phyloP scores from a whole-genome alignment of 2,329 filamentous ascomycete genomes.

The Pseudocercospora cruenta region DNA sequence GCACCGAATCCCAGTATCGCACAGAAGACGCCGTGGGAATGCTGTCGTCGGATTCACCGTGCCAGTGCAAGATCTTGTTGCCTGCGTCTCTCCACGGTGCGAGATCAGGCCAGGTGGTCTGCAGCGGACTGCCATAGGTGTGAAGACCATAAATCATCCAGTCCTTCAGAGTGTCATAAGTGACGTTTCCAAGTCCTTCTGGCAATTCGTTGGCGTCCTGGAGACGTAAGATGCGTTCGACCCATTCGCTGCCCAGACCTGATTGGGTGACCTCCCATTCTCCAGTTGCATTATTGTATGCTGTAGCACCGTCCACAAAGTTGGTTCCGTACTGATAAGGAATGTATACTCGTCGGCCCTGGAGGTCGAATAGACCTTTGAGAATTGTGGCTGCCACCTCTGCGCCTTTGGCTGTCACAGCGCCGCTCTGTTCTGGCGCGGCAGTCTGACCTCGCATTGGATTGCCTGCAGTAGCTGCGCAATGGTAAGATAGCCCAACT shows the following conservation, averaged over 20 bases:
- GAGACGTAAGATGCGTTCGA: conserved; percentile 49
- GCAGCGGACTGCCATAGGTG: conserved; percentile 55
- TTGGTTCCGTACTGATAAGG: conserved; percentile 38
- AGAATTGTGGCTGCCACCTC: conserved; percentile 42
- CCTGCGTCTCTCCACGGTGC: conserved; percentile 54
- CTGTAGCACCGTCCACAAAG: conserved; percentile 42
- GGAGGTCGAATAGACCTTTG: conserved; percentile 46
- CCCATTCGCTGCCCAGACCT: conserved; percentile 45
- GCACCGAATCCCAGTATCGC: conserved; percentile 60
- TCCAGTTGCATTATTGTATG: conserved; percentile 40
- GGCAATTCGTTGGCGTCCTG: conserved; percentile 37
- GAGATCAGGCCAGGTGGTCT: conserved; percentile 59
- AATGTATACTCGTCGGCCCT: conserved; percentile 48
- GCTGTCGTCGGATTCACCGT: conserved; percentile 60
- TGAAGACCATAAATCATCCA: conserved; percentile 58
- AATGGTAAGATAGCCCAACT: conserved; percentile 54
- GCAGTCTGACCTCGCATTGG: conserved; percentile 33
- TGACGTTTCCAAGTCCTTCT: conserved; percentile 49
- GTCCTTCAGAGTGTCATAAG: conserved; percentile 59
- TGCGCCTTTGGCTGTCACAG: conserved; percentile 38
- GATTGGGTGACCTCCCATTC: conserved; percentile 41
- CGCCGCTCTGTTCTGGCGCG: conserved; percentile 42
- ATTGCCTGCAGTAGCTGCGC: conserved; percentile 38
- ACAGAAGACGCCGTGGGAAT: conserved; percentile 59
- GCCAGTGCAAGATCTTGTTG: conserved; percentile 62